These are phyloP conservation scores for Sugiyamaella pinicola DNA, from an alignment of 1,139 yeast genomes.

Conservation along the genomic window DNA sequence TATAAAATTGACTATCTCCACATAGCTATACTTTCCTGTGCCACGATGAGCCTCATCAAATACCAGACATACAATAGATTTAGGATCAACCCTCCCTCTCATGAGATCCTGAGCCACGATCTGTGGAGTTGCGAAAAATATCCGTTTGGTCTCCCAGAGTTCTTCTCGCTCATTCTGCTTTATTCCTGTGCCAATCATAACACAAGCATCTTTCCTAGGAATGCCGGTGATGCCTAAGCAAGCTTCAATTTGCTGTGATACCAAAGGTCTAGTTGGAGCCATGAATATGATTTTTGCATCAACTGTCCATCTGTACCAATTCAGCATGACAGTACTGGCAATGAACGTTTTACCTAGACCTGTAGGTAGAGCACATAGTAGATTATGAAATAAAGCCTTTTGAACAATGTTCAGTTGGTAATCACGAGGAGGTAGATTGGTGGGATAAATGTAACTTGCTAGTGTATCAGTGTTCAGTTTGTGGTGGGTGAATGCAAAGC, in stretches of 20 bases:
- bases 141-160: conserved; percentile 74
- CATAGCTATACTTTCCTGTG: conserved; percentile 85
- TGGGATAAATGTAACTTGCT: conserved; percentile 72
- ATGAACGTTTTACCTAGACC: conserved; percentile 97
- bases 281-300: conserved; percentile 79
- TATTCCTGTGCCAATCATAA: conserved; percentile 59
- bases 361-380: conserved; percentile 90
- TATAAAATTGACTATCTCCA: conserved; percentile 71
- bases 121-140: conserved; percentile 95
- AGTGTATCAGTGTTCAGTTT: conserved; percentile 48
- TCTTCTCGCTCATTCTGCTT: conserved; percentile 50
- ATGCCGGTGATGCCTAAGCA: conserved; percentile 88
- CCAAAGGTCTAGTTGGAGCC: conserved; percentile 97
- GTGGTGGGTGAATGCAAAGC: conserved; percentile 41
- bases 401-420: conserved; percentile 83
- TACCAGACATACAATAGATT: conserved; percentile 70
- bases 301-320: conserved; percentile 81
- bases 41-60: conserved; percentile 97
- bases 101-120: conserved; percentile 89
- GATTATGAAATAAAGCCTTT: conserved; percentile 70
- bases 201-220: conserved; percentile 74
- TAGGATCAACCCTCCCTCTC: conserved; percentile 75
- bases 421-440: conserved; percentile 79
- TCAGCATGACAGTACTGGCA: conserved; percentile 91
- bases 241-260: conserved; percentile 96